Conservation (phyloP, 1,284 basidiomycete genomes). For the Cryptococcus sp. region DNA sequence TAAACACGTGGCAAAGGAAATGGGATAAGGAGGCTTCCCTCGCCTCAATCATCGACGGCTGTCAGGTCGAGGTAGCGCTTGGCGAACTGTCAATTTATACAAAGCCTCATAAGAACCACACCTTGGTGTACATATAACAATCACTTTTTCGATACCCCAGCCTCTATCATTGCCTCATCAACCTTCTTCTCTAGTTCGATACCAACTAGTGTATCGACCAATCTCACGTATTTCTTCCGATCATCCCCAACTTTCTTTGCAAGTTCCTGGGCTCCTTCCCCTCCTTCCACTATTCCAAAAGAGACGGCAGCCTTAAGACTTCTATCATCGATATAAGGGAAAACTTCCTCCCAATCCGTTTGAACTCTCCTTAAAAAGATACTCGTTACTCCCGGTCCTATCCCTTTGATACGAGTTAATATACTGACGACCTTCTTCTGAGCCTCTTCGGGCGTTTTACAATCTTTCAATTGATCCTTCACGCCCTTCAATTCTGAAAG, state of each 20-base stretch:
- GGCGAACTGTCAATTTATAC: no score
- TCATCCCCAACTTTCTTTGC: conserved; percentile 13
- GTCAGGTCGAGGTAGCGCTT: no score
- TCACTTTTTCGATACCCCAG: background rate
- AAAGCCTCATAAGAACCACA: no score
- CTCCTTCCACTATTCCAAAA: conserved; percentile 15
- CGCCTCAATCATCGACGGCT: no score
- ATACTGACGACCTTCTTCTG: conserved; percentile 14
- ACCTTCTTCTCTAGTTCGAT: conserved; percentile 29
- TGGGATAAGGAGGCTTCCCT: no score
- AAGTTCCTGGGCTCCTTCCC: conserved; percentile 14
- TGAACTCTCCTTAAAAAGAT: conserved; percentile 30
- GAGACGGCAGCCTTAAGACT: conserved; percentile 15
- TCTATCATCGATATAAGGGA: conserved; percentile 24
- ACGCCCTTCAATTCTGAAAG: conserved; percentile 11
- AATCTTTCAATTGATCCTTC: conserved; percentile 4
- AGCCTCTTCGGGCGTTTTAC: conserved; percentile 13
- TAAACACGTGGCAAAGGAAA: no score
- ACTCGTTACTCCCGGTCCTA: conserved; percentile 23
- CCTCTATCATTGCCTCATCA: conserved; percentile 10
- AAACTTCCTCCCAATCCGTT: conserved; percentile 27
- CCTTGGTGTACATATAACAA: no score
- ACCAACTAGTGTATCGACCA: conserved; percentile 27
- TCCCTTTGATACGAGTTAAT: conserved; percentile 24
- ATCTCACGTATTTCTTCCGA: conserved; percentile 14